Evolutionary conservation across 768 basidiomycete genomes (phyloP).

Genomic region (Paxillus involutus): DNA sequence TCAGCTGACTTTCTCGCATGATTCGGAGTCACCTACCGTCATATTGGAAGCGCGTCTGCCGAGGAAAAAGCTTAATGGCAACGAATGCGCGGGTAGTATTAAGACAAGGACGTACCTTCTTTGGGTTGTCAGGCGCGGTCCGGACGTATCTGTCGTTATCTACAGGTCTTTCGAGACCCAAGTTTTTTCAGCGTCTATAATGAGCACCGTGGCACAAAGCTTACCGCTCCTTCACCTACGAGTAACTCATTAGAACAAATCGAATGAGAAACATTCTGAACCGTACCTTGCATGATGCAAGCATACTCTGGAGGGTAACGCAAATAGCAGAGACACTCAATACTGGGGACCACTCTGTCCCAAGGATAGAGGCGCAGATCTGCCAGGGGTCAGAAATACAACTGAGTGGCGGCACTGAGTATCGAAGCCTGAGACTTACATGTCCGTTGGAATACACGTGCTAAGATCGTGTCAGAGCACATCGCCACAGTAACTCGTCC

Average conservation of each 20-base stretch:
- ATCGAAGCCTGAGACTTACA: conserved; percentile 40
- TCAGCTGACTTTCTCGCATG: conserved; percentile 13
- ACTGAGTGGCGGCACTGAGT: conserved; percentile 2
- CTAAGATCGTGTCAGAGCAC: conserved; percentile 36
- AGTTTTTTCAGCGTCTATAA: conserved; percentile 6
- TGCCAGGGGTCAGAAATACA: conserved; percentile 30
- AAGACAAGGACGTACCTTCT: conserved; percentile 57
- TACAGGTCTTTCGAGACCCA: conserved; percentile 50
- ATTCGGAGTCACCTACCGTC: conserved; percentile 52
- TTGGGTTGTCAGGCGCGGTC: conserved; percentile 79
- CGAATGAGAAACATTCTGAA: background rate
- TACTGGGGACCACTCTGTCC: conserved; percentile 90
- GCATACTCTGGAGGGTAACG: conserved; percentile 88
- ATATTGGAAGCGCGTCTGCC: conserved; percentile 77
- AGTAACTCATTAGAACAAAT: background rate
- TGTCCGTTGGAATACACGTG: conserved; percentile 89
- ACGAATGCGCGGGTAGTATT: background rate
- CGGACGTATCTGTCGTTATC: conserved; percentile 85
- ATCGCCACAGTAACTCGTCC: background rate
- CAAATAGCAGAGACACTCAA: conserved; percentile 79
- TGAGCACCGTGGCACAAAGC: conserved; percentile 17
- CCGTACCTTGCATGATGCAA: conserved; percentile 84
- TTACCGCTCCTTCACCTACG: conserved; percentile 63
- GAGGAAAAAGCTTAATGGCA: conserved; percentile 11
- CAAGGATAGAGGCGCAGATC: conserved; percentile 91